Base-by-base conservation (phyloP, 192 early-diverging fungal genomes). In the Geranomyces variabilis region DNA sequence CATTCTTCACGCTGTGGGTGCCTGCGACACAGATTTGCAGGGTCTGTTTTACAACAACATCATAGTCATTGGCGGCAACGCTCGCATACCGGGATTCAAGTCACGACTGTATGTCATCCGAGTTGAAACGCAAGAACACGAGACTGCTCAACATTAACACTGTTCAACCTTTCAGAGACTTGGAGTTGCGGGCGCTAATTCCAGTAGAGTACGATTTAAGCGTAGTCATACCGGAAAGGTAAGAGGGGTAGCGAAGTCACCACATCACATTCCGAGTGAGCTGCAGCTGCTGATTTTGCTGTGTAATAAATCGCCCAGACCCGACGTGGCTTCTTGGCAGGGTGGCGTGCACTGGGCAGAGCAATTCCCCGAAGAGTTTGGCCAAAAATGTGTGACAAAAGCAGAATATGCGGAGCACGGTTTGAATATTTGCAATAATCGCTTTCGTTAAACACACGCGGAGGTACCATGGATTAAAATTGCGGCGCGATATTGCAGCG, bases 11-110 rank as follows among this genome's bases (percentile, higher is more conserved):
- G 71, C 68, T 67, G 34, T 72, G 53, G 47, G 87, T 83, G 80
- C 46, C 60, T 83, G 33, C 82, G 86, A 75, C 10, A 30, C 55
- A 67, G 65, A 36, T 24, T 62, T 60, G 46, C 73, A 75, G 17
- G 90, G 87, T 9, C 70, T 90, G 70, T 73, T 90, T 4, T 92
- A 89, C 63, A 79, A 78, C 29, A 91, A 92, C 71, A 80, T 92
- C 21, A 73, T 91, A 9, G 57, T 92, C 22, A 77, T 87, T 9
- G 91, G 91, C n/a, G 91, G 91, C 17, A 90, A 89, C 68, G 80
- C 82, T 12, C 73, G 74, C 28, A 75, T 92, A 17, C 80, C 80
- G n/a, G 91, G 91, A 48, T 87, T 84, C 61, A 80, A 72, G 63
- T 76, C 85, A 28, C 78, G 91, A 55, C 69, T 92, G 87, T 89